These are phyloP conservation scores for Trifolium dubium DNA, from an alignment of 306 rosid species.

Conservation along the genomic window DNA sequence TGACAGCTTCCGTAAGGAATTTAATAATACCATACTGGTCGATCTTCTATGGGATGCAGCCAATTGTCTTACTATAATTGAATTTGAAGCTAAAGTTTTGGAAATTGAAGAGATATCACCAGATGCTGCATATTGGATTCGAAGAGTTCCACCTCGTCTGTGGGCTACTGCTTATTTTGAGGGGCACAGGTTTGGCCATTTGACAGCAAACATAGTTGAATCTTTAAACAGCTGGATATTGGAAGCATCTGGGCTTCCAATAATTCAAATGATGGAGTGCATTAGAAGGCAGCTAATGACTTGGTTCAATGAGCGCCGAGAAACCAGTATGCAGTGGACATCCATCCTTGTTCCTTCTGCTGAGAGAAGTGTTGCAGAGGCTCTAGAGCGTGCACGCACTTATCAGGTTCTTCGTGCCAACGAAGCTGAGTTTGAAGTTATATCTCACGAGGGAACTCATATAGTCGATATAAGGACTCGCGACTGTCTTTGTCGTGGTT, in stretches of 20 bases:
- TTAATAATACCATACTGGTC: conserved; percentile 70
- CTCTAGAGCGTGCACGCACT: conserved; percentile 81
- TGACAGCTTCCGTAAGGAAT: conserved; percentile 87
- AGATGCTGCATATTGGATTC: conserved; percentile 86
- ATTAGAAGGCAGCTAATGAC: conserved; percentile 89
- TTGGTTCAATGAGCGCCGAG: conserved; percentile 88
- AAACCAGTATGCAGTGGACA: conserved; percentile 92
- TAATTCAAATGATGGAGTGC: conserved; percentile 91
- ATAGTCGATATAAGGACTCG: conserved; percentile 81
- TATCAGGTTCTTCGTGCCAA: conserved; percentile 90
- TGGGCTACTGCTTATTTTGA: conserved; percentile 93
- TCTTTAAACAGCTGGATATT: conserved; percentile 74
- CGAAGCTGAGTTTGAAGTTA: conserved; percentile 87
- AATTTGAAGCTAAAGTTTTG: conserved; percentile 70
- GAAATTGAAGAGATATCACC: conserved; percentile 82
- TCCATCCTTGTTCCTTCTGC: conserved; percentile 84
- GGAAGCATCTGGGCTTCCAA: conserved; percentile 87
- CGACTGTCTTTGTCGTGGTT: conserved; percentile 79
- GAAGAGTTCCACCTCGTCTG: conserved; percentile 72
- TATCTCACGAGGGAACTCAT: conserved; percentile 76
- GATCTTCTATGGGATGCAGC: conserved; percentile 89
- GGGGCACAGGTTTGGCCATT: conserved; percentile 79
- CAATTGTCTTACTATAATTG: conserved; percentile 73
- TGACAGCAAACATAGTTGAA: conserved; percentile 78
- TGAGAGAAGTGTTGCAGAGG: conserved; percentile 77